Conservation (phyloP, 495 filamentous ascomycete genomes). For the Thozetella sp. region DNA sequence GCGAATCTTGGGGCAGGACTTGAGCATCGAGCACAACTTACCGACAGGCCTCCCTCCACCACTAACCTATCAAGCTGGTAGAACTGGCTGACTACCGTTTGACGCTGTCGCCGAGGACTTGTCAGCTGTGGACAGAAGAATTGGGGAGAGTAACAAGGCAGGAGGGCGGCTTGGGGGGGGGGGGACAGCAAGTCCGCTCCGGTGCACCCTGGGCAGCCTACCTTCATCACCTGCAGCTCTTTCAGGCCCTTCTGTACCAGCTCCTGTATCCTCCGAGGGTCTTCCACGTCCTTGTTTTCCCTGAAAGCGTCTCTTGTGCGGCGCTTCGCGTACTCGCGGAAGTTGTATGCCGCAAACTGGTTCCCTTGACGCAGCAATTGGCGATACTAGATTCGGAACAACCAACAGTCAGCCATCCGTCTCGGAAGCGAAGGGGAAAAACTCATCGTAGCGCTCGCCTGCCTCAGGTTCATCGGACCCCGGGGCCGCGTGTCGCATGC, state of each 20-base stretch:
- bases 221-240: conserved; percentile 90
- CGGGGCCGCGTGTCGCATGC: not conserved
- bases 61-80: conserved; percentile 91
- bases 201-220: conserved; percentile 40
- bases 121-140: too few relatives aligned
- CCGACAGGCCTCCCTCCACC: conserved; percentile 78
- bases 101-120: conserved; percentile 61
- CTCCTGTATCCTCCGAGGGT: conserved; percentile 77
- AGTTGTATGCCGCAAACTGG: conserved; percentile 94
- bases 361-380: conserved; percentile 84
- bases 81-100: conserved; percentile 93
- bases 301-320: conserved; percentile 87
- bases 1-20: not conserved
- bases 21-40: conserved; percentile 19
- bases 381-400: conserved; percentile 66
- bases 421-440: not conserved
- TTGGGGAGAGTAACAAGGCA: too few relatives aligned
- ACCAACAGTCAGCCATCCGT: not conserved
- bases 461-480: not conserved
- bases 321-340: conserved; percentile 92
- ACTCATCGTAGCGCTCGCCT: not conserved
- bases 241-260: conserved; percentile 86
- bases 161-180: too few relatives aligned
- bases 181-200: too few relatives aligned
- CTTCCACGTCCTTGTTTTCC: conserved; percentile 71